Evolutionary conservation across 805 yeast species (phyloP).

Genomic region (Cyberlindnera lachancei): DNA sequence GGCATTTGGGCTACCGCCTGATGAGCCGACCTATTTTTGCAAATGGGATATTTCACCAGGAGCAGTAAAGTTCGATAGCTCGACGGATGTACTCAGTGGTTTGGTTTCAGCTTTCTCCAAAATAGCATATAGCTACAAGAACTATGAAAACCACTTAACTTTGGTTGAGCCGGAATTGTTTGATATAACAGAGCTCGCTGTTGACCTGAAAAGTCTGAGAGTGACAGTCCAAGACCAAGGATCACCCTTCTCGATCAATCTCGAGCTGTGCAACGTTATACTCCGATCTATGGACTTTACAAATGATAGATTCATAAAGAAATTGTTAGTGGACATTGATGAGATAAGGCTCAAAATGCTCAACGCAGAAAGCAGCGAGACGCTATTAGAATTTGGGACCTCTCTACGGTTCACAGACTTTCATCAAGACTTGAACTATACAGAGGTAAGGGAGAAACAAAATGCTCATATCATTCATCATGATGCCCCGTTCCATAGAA

Average conservation of each 20-base stretch:
- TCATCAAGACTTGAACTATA: slow-evolving; percentile 41
- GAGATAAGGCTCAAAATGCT: slow-evolving; percentile 29
- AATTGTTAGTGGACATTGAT: slow-evolving; percentile 45
- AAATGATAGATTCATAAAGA: slow-evolving; percentile 53
- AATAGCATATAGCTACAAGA: slow-evolving; percentile 57
- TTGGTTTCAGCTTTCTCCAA: slow-evolving; percentile 36
- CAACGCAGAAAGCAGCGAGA: slow-evolving; percentile 14
- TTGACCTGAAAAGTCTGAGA: slow-evolving; percentile 42
- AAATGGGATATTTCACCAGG: slow-evolving; percentile 84
- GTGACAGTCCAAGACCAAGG: slow-evolving; percentile 33
- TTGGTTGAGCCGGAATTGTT: slow-evolving; percentile 46
- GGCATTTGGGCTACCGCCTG: slow-evolving; percentile 88
- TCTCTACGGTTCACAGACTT: slow-evolving; percentile 56
- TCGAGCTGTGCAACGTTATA: slow-evolving; percentile 22
- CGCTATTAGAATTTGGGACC: slow-evolving; percentile 42
- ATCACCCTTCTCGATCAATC: slow-evolving; percentile 16
- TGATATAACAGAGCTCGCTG: slow-evolving; percentile 63
- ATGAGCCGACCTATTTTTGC: slow-evolving; percentile 80
- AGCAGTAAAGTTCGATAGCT: slow-evolving; percentile 43
- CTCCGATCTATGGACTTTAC: slow-evolving; percentile 62
- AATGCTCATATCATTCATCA: slow-evolving; percentile 57
- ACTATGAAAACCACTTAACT: slow-evolving; percentile 68
- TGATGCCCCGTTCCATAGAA: slow-evolving; percentile 80
- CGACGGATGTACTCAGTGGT: slow-evolving; percentile 37
- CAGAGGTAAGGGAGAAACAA: slow-evolving; percentile 43